Evolutionary conservation across 257 asterid species (phyloP).

Genomic region (Fraxinus americana): DNA sequence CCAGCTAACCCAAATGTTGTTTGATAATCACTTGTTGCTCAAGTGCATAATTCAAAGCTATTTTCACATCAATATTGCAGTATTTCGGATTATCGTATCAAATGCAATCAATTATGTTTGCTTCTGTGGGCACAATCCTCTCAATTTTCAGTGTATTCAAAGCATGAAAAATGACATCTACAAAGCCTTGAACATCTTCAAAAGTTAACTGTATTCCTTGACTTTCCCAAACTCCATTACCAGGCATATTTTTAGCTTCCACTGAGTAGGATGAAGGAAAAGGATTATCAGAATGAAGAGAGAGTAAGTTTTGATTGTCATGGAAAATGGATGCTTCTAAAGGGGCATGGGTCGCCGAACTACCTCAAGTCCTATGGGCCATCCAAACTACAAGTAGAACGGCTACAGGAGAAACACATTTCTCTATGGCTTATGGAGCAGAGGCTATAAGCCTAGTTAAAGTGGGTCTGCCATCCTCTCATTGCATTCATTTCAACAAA

Average conservation of each 20-base stretch:
- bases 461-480: no score
- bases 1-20: constrained; percentile 33
- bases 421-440: no score
- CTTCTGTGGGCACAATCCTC: constrained; percentile 54
- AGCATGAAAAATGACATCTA: constrained; percentile 43
- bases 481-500: no score
- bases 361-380: no score
- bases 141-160: constrained; percentile 47
- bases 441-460: no score
- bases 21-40: constrained; percentile 43
- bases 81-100: constrained; percentile 49
- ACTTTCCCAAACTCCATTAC: constrained; percentile 23
- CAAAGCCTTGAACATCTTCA: constrained; percentile 36
- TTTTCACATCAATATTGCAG: constrained; percentile 40
- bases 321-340: not conserved
- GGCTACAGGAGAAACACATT: no score
- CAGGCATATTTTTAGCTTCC: constrained; percentile 4
- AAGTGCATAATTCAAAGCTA: constrained; percentile 44
- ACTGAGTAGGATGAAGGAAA: constrained; percentile 14
- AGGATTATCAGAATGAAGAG: constrained; percentile 2
- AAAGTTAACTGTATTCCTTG: constrained; percentile 20
- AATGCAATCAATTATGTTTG: constrained; percentile 45
- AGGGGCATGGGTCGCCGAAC: no score
- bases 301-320: constrained; percentile 14
- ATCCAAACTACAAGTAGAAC: no score